Evolutionary conservation across 176 grass and related monocot species (phyloP), one percentile per base, ranked within the genome.

Genomic region (Carex littledalei): DNA sequence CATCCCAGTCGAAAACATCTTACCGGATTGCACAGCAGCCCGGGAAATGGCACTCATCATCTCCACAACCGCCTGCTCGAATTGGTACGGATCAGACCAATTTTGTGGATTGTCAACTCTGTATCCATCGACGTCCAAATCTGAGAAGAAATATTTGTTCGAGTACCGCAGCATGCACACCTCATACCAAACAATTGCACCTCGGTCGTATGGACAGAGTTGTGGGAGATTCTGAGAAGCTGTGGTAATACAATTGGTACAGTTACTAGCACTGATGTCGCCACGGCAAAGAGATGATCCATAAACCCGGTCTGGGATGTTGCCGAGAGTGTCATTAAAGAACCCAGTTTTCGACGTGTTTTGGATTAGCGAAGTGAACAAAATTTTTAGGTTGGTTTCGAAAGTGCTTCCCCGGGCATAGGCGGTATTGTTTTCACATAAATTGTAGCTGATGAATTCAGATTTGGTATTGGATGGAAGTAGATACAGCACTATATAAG

Each of bases 101-200:
- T 79, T 79, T 79, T 58, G n/a, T 31, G 8, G 7, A 35, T 0
- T 49, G 68, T 20, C 11, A 9, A 20, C 39, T 20, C 0, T 0
- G 9, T 72, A 72, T 5, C 35, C 68, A 21, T 72, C 0, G 0
- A 3, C 47, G 7, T 43, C 6, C 39, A 72, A 47, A 72, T 72
- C 18, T 1, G 39, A 21, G 39, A 72, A 22, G 71, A 93, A 88
- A 18, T 90, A 24, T 37, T 75, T 76, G 6, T 87, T 81, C 6
- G 91, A 93, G 83, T 86, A 93, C 52, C 88, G 83, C 77, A 90
- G 15, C 65, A 37, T 13, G 84, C 91, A 93, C 37, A 49, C 63
- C 77, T 88, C 83, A 84, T 93, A 85, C 88, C n/a, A 94, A 84
- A 83, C 83, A 52, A 90, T 87, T n/a, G 78, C 87, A 86, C 86